These are phyloP conservation scores for Macadamia tetraphylla DNA, from an alignment of 164 flowering plant species.

Conservation along the genomic window DNA sequence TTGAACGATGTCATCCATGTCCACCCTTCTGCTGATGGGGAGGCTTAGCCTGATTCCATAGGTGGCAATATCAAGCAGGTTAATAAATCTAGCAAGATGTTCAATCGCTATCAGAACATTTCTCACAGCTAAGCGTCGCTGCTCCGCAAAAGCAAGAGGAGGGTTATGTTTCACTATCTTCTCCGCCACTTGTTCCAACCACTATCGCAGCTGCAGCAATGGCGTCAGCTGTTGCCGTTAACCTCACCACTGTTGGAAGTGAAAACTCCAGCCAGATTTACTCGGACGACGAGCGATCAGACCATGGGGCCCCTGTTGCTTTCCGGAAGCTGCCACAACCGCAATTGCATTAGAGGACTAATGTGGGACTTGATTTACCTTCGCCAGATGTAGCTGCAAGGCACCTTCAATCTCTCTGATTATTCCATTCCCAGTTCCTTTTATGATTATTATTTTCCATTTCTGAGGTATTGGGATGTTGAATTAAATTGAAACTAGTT, in stretches of 20 bases:
- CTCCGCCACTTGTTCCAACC: conserved; percentile 36
- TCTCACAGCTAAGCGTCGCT: too few relatives aligned
- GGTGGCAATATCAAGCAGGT: conserved; percentile 18
- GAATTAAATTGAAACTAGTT: neutral
- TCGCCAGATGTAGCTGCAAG: conserved; percentile 32
- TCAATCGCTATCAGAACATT: conserved; percentile 60
- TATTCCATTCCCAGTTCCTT: too few relatives aligned
- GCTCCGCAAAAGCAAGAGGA: conserved; percentile 25
- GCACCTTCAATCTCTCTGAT: neutral
- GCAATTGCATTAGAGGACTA: conserved; percentile 35
- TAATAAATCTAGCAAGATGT: conserved; percentile 38
- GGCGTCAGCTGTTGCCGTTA: conserved; percentile 13
- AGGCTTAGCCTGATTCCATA: conserved; percentile 5
- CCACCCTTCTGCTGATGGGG: neutral
- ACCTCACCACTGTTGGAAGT: conserved; percentile 16
- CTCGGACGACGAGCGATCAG: conserved; percentile 82
- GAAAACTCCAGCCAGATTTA: conserved; percentile 43
- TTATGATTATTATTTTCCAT: too few relatives aligned
- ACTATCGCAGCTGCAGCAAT: conserved; percentile 14
- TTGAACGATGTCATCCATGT: too few relatives aligned
- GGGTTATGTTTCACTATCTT: conserved; percentile 28
- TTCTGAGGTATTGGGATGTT: too few relatives aligned
- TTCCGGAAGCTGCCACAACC: conserved; percentile 30
- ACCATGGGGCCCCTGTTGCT: conserved; percentile 48
- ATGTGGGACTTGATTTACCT: conserved; percentile 28